phyloP scores from a whole-genome alignment of 768 basidiomycete genomes.

The Mycena olivaceomarginata region DNA sequence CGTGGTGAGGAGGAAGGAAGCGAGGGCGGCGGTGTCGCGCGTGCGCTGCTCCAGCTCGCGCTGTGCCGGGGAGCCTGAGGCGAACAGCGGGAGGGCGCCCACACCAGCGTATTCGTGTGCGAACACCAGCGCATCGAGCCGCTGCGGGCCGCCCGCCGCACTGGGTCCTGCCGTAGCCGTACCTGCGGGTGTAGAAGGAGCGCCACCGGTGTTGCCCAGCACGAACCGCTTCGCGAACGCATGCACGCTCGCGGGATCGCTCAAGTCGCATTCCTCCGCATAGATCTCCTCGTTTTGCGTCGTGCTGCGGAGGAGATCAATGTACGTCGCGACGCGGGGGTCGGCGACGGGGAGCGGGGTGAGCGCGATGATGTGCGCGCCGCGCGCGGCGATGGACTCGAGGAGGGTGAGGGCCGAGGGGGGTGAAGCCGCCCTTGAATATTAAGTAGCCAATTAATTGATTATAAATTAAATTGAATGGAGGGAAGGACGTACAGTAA shows the following conservation, averaged over 20 bases:
- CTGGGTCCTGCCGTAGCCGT: not conserved
- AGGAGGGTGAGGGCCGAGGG: constrained; percentile 81
- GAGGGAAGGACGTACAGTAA: constrained; percentile 73
- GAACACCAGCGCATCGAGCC: constrained; percentile 88
- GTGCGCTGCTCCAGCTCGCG: constrained; percentile 21
- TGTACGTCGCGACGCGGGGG: constrained; percentile 72
- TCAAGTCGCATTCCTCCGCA: constrained; percentile 86
- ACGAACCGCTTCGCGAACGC: constrained; percentile 83
- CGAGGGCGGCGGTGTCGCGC: constrained; percentile 60
- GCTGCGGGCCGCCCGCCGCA: constrained; percentile 61
- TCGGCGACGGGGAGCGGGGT: constrained; percentile 76
- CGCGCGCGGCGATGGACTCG: constrained; percentile 80
- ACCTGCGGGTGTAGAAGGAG: too few relatives aligned
- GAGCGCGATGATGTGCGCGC: constrained; percentile 88
- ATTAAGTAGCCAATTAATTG: not conserved
- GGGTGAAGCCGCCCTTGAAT: constrained; percentile 83
- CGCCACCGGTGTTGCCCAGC: constrained; percentile 58
- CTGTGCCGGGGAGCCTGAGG: not conserved
- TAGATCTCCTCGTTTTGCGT: constrained; percentile 87
- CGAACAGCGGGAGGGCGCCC: constrained; percentile 63
- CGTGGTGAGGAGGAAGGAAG: constrained; percentile 87
- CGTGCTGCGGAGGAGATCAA: constrained; percentile 79
- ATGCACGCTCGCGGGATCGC: constrained; percentile 79
- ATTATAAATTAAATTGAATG: constrained; percentile 21
- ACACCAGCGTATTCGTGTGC: constrained; percentile 86